Evolutionary conservation across 768 basidiomycete species (phyloP), one percentile per base, ranked within the genome.

Genomic region (Termitomyces sp.): DNA sequence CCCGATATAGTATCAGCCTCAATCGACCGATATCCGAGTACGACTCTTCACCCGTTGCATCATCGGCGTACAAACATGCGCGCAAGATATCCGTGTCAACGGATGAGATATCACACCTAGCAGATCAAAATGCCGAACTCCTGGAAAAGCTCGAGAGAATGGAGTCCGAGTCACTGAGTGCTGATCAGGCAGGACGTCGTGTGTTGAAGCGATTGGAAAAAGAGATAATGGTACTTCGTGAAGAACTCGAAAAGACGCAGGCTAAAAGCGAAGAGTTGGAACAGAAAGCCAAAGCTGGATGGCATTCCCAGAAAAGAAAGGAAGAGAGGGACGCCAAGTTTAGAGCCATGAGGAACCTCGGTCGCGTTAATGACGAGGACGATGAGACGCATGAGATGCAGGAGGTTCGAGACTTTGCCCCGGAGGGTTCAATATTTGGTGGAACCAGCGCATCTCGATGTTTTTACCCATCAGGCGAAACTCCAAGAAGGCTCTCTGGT

Each of bases 81-180:
- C 76, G 78, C 35, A 77, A 80, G 48, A 77, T 87, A 43, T 83
- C 87, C 44, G 79, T 88, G 53, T 83, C 85, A 3, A 82, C 83
- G 1, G 71, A 78, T 15, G 89, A 91, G 55, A 76, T 93, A 26
- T 80, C 83, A 2, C 74, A 80, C 7, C 80, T 93, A 42, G 80
- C 88, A 0, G 88, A 90, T 63, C 90, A 94, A 70, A 94, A 94
- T 62, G 82, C 85, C 0, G 90, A 93, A 59, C 83, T 94, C 15
- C 70, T 89, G 4, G 70, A 77, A 24, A 90, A 90, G 60, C 76
- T 94, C 5, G 87, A 92, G 68, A 78, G 79, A 57, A 77, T 94
- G 10, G 88, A 93, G 65, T 68, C 77, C 1, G 90, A 93, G 57
- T 83, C 90, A 15, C 68, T 68, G 11, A 78, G 79, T 43, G 76